Evolutionary conservation across 2,329 filamentous ascomycete genomes (phyloP).

Genomic region (Alternaria arbusti): DNA sequence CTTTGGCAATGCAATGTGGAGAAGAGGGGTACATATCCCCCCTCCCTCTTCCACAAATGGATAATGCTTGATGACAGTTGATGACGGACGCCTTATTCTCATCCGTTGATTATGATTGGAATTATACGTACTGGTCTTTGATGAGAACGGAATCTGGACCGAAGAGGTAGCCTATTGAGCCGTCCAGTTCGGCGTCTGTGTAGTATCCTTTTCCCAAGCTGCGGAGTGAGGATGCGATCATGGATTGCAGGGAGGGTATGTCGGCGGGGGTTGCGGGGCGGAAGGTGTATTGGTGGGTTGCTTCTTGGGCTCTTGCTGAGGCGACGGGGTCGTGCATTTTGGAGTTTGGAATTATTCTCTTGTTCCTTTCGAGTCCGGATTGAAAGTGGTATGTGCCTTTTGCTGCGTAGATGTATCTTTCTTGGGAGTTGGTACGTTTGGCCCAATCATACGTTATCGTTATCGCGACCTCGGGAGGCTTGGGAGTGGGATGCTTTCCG

Average conservation of each 20-base stretch:
- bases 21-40: neutral
- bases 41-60: neutral
- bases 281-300: constrained; percentile 38
- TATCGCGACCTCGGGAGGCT: constrained; percentile 1
- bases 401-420: neutral
- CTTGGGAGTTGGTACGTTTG: neutral
- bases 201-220: constrained; percentile 37
- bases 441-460: neutral
- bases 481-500: neutral
- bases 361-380: too few species aligned
- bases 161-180: constrained; percentile 46
- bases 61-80: neutral
- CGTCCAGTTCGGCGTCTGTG: constrained; percentile 42
- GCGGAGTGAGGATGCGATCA: constrained; percentile 39
- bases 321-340: constrained; percentile 35
- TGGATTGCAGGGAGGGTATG: constrained; percentile 37
- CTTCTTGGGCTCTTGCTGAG: constrained; percentile 42
- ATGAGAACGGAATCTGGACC: constrained; percentile 45
- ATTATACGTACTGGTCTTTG: constrained; percentile 27
- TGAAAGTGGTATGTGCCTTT: too few species aligned
- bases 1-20: neutral
- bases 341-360: too few species aligned
- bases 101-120: neutral
- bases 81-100: constrained; percentile 8
- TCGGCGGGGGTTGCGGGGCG: constrained; percentile 37